These are phyloP conservation scores for Crotalaria pallida DNA, from an alignment of 306 rosid species.

Conservation along the genomic window DNA sequence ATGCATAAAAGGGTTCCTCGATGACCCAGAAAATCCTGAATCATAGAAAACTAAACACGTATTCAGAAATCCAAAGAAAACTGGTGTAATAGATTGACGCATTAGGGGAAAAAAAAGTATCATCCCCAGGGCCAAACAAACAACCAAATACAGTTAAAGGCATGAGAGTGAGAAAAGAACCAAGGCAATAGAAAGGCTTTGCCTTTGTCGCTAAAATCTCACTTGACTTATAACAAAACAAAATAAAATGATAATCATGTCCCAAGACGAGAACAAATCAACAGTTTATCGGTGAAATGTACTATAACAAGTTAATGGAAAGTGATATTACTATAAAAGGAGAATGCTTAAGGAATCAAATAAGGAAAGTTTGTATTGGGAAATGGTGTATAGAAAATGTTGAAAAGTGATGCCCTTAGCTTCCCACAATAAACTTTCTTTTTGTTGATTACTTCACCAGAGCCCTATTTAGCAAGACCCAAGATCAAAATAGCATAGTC, in stretches of 20 bases:
- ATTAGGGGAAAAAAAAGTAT: neutral
- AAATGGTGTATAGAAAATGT: no score
- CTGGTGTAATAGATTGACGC: neutral
- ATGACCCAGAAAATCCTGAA: conserved; percentile 39
- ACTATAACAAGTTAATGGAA: neutral
- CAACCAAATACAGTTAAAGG: neutral
- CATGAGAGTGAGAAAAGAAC: neutral
- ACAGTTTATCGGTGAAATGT: neutral
- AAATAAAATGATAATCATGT: neutral
- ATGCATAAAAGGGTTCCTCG: conserved; percentile 23
- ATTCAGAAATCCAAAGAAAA: neutral
- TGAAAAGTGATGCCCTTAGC: no score
- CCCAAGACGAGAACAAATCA: neutral
- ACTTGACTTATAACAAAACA: neutral
- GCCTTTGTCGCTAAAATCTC: neutral
- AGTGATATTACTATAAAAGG: no score
- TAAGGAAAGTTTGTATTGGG: no score
- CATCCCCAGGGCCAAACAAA: neutral
- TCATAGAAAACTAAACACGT: conserved; percentile 4
- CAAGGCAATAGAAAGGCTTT: neutral
- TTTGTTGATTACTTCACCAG: no score
- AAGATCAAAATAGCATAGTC: neutral
- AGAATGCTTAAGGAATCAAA: no score
- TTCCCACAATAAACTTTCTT: no score
- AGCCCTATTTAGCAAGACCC: no score